phyloP scores from a whole-genome alignment of 2,329 filamentous ascomycete species.

The Sphaerulina musiva region DNA sequence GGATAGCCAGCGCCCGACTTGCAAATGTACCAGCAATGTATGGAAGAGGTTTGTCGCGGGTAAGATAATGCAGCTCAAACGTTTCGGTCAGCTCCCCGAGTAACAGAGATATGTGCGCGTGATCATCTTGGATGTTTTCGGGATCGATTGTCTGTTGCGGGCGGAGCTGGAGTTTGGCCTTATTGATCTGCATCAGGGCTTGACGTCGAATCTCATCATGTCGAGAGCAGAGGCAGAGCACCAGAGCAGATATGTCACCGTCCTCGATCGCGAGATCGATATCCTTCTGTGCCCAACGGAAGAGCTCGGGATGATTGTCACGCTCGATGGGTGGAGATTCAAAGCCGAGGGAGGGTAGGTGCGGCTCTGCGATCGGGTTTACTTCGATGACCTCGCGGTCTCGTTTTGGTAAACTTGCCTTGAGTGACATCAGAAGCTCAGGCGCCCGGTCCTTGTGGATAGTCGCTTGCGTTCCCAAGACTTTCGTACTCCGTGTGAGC shows the following conservation, averaged over 20 bases:
- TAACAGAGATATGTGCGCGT: slow-evolving; percentile 70
- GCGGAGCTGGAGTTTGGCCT: slow-evolving; percentile 50
- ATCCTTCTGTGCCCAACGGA: slow-evolving; percentile 67
- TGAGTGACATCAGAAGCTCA: background rate
- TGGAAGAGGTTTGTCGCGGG: slow-evolving; percentile 48
- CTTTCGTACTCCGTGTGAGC: background rate
- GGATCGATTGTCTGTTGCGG: slow-evolving; percentile 39
- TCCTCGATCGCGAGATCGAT: slow-evolving; percentile 74
- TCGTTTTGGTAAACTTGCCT: background rate
- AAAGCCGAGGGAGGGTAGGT: slow-evolving; percentile 20
- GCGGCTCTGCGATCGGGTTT: background rate
- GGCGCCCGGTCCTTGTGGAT: background rate
- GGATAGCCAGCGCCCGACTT: slow-evolving; percentile 59
- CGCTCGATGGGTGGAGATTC: slow-evolving; percentile 38
- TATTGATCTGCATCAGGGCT: slow-evolving; percentile 62
- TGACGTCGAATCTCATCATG: slow-evolving; percentile 73
- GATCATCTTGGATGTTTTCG: slow-evolving; percentile 63
- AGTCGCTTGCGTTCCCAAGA: slow-evolving; percentile 5
- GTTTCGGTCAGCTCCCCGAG: slow-evolving; percentile 77
- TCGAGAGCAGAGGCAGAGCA: slow-evolving; percentile 68
- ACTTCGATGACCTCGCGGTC: background rate
- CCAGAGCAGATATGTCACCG: slow-evolving; percentile 61
- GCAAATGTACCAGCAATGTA: slow-evolving; percentile 73
- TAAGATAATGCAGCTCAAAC: slow-evolving; percentile 42
- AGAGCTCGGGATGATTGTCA: slow-evolving; percentile 43